Percentiles rank a stretch among this genome's conserved stretches.
These are phyloP conservation scores for Termitomyces sp. DNA, from an alignment of 768 basidiomycete species.

Conservation along the genomic window DNA sequence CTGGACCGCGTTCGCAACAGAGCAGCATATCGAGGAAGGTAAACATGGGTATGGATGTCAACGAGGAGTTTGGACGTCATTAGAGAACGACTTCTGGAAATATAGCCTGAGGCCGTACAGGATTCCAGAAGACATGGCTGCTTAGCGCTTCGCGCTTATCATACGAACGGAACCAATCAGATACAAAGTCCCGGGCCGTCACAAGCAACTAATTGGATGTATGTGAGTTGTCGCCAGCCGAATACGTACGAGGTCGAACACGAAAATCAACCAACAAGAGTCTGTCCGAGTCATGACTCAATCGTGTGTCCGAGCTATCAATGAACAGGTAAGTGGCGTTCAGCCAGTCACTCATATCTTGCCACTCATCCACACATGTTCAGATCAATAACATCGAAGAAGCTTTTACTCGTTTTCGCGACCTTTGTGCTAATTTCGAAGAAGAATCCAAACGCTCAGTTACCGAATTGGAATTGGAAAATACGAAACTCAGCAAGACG, in stretches of 20 bases:
- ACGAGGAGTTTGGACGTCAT: conserved; percentile 45
- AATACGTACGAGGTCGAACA: neutral
- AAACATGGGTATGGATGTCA: conserved; percentile 87
- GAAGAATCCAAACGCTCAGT: conserved; percentile 24
- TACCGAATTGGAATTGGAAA: conserved; percentile 34
- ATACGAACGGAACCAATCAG: conserved; percentile 14
- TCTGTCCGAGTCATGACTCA: conserved; percentile 8
- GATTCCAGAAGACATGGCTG: neutral
- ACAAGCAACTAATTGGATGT: neutral
- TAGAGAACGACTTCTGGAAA: conserved; percentile 4
- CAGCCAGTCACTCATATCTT: neutral
- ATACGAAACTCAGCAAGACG: conserved; percentile 21
- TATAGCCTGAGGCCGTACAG: neutral
- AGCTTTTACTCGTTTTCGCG: conserved; percentile 15
- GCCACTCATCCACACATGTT: neutral
- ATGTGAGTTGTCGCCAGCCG: neutral
- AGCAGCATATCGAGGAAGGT: conserved; percentile 74
- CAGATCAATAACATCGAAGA: conserved; percentile 16
- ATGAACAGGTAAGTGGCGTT: conserved; percentile 24
- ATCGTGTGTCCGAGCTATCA: conserved; percentile 18
- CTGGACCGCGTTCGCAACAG: conserved; percentile 60
- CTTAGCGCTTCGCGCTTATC: neutral
- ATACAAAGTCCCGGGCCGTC: conserved; percentile 12
- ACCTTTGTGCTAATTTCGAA: conserved; percentile 9
- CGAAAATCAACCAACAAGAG: neutral